phyloP scores from a whole-genome alignment of 2,329 filamentous ascomycete species.

The Hypoxylon sp. region DNA sequence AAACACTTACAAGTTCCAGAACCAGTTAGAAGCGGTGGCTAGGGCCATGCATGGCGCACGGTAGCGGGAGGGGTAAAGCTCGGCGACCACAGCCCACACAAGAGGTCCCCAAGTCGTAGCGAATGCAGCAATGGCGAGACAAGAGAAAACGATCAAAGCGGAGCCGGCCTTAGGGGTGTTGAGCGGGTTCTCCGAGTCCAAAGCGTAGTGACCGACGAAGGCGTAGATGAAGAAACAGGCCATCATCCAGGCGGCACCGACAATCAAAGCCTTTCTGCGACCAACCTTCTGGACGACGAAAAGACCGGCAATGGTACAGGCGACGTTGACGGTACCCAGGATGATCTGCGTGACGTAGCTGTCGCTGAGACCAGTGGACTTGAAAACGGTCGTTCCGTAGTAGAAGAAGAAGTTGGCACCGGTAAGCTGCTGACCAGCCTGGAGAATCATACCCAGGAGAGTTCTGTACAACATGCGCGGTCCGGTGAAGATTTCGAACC shows the following conservation, averaged over 20 bases:
- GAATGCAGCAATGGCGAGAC: constrained; percentile 72
- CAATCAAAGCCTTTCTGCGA: constrained; percentile 68
- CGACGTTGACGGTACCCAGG: constrained; percentile 72
- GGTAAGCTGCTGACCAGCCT: constrained; percentile 73
- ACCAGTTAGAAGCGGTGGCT: constrained; percentile 67
- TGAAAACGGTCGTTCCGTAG: constrained; percentile 66
- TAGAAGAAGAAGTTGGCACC: constrained; percentile 76
- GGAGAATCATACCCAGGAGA: constrained; percentile 67
- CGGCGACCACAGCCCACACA: constrained; percentile 71
- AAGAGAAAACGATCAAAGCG: constrained; percentile 73
- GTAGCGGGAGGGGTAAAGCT: constrained; percentile 69
- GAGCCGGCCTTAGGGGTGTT: constrained; percentile 60
- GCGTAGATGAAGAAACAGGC: constrained; percentile 60
- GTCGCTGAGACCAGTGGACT: constrained; percentile 69
- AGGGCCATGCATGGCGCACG: constrained; percentile 63
- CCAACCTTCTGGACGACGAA: constrained; percentile 72
- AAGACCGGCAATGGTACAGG: constrained; percentile 70
- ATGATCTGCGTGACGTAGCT: constrained; percentile 75
- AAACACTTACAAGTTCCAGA: constrained; percentile 66
- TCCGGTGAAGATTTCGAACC: constrained; percentile 71
- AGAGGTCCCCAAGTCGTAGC: constrained; percentile 76
- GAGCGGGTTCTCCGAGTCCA: constrained; percentile 53
- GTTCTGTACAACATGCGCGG: constrained; percentile 73
- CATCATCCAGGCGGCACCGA: constrained; percentile 69
- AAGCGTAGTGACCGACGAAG: constrained; percentile 57